Conservation (phyloP, 108 stramenopile species). For the Chaetoceros tenuissimus region DNA sequence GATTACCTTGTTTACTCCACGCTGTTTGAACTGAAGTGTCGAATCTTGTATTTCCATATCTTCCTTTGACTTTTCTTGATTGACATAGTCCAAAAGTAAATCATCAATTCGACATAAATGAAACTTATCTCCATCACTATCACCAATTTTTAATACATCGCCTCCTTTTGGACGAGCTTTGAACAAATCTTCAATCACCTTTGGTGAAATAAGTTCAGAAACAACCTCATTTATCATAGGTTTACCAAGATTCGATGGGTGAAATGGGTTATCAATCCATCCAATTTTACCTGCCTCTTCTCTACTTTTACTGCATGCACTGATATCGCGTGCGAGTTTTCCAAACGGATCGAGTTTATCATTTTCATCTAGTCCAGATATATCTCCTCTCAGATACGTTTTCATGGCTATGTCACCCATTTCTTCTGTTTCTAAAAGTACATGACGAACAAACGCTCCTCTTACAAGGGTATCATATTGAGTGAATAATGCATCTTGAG, state of each 20-base stretch:
- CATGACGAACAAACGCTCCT: constrained; percentile 41
- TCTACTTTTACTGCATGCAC: constrained; percentile 48
- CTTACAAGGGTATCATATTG: constrained; percentile 30
- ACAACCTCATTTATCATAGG: constrained; percentile 20
- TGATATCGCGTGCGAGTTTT: constrained; percentile 49
- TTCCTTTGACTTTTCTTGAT: neutral
- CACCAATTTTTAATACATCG: constrained; percentile 53
- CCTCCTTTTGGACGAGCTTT: constrained; percentile 67
- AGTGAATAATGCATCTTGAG: neutral
- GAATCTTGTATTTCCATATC: neutral
- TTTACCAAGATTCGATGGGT: constrained; percentile 2
- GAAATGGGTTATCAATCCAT: constrained; percentile 51
- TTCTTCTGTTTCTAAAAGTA: constrained; percentile 65
- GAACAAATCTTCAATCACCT: constrained; percentile 46
- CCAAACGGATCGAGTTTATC: constrained; percentile 46
- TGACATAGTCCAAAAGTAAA: constrained; percentile 18
- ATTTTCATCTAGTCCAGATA: constrained; percentile 11
- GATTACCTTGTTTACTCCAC: constrained; percentile 15
- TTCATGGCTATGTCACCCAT: constrained; percentile 50
- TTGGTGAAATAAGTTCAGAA: constrained; percentile 39
- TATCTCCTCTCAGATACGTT: constrained; percentile 20
- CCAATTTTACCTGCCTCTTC: constrained; percentile 63
- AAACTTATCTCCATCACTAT: constrained; percentile 17
- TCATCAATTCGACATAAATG: constrained; percentile 71
- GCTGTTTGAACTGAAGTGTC: neutral